phyloP scores from a whole-genome alignment of 2,329 filamentous ascomycete genomes.

The Juglanconis sp. region DNA sequence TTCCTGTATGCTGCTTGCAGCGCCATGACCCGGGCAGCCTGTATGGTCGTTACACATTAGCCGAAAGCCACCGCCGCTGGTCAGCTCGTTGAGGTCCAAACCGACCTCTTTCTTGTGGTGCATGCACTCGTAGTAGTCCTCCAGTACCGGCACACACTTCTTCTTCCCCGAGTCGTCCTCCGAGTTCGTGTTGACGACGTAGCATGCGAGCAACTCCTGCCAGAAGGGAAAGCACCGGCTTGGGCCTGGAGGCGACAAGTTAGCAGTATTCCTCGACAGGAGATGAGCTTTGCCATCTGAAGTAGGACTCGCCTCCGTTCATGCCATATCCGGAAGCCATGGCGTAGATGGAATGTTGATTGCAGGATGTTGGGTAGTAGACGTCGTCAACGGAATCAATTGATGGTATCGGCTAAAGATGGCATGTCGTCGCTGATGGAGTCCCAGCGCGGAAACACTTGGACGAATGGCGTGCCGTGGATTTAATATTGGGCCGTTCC shows the following conservation, averaged over 20 bases:
- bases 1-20: slow-evolving; percentile 85
- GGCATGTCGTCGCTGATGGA: slow-evolving; percentile 10
- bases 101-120: slow-evolving; percentile 97
- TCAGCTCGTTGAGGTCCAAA: background rate
- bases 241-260: slow-evolving; percentile 42
- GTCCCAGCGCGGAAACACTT: background rate
- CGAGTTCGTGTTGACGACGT: slow-evolving; percentile 84
- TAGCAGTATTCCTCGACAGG: slow-evolving; percentile 20
- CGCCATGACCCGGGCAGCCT: slow-evolving; percentile 75
- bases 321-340: slow-evolving; percentile 22
- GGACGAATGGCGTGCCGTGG: background rate
- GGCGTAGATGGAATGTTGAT: slow-evolving; percentile 8
- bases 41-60: slow-evolving; percentile 15
- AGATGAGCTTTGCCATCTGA: slow-evolving; percentile 12
- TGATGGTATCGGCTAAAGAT: slow-evolving; percentile 10
- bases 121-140: slow-evolving; percentile 98
- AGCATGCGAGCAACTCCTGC: slow-evolving; percentile 98
- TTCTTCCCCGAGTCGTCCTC: slow-evolving; percentile 78
- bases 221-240: slow-evolving; percentile 97
- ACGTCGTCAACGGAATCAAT: slow-evolving; percentile 5
- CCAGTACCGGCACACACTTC: slow-evolving; percentile 80
- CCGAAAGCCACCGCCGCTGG: background rate
- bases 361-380: background rate
- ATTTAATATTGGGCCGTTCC: no score
- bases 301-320: slow-evolving; percentile 40